Base-by-base conservation (phyloP, 768 basidiomycete genomes). In the Xanthoconium stramineum region DNA sequence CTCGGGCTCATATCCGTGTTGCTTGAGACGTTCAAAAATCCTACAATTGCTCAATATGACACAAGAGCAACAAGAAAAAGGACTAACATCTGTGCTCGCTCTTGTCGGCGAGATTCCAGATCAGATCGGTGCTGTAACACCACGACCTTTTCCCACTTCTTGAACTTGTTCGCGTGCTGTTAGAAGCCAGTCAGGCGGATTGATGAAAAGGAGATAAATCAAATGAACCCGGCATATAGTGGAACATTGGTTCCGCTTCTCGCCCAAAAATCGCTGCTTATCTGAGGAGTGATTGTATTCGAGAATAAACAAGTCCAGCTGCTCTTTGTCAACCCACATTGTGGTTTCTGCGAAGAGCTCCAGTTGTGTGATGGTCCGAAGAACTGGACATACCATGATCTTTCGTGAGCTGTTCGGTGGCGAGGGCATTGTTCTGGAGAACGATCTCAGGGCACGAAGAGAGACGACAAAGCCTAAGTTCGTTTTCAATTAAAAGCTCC, bases 11-110 rank as follows among this genome's bases (percentile, higher is more conserved):
- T 55, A 64, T 50, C 61, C 61, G 19, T 50, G 44, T 13, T 50
- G 7, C 14, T 33, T 19, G 15, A 64, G 55, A 10, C 55, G 54
- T 11, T 54, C 35, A 6, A 64, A 50, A n/a, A 64, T 63, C 5
- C 62, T 63, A 36, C 2, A 2, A 20, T 14, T 36, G 17, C 3
- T 9, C 20, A n/a, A 15, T 3, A 40, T n/a, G 6, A 32, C 5
- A 45, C 19, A 42, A 3, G 5, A 19, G 13, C 17, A 15, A 1
- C 1, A 30, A 37, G 13, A 40, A 33, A 29, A n/a, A 20, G 17
- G 3, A 35, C 52, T 9, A 3, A 54, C 61, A n/a, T 32, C 5
- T 42, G 6, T 12, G 19, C 13, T 43, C 56, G 53, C 17, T 47
- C 20, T 9, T 33, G 10, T 38, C 55, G 12, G 30, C 38, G 37